Base-by-base conservation (phyloP, 1,284 basidiomycete genomes). In the Phlebopus sp. region DNA sequence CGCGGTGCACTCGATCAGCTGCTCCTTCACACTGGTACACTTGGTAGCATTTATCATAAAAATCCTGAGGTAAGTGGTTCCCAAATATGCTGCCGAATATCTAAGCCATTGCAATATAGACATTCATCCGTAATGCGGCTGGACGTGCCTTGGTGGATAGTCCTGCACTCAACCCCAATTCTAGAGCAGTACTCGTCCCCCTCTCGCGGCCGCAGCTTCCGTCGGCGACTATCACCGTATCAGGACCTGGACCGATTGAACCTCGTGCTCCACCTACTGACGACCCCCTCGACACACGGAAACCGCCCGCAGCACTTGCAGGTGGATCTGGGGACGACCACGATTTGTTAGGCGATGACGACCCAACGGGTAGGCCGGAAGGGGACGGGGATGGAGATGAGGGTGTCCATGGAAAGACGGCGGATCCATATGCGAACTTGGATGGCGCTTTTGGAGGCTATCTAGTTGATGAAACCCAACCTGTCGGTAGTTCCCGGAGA, bases 1-100 rank as follows among this genome's bases (percentile, higher is more conserved):
- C 81, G 93, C 58, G 92, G 92, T 19, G 89, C 94, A 47, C 79
- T 98, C 31, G 95, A 98, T 69, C 92, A 96, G 58, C 73, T 95
- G 15, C 67, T 92, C 31, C 64, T 92, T 35, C 89, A 91, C 58
- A 89, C 89, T 0, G 90, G 86, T 10, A 88, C 87, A n/a, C 68
- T 92, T 32, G 86, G 87, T 21, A 90, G 88, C 47, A 90, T 92
- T 53, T 92, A 92, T 62, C 89, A 92, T 71, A 92, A 92, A 71
- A 91, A 91, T 57, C 89, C 89, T 9, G 90, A 92, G 76, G 88
- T 87, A 37, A 55, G 75, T 59, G n/a, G 23, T 11, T 23, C 38
- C 44, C n/a, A 46, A n/a, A 34, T 18, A 38, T 18, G 17, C 31
- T 10, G 45, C 40, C 64, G 37, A 67, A 25, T 40, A 46, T 13